These are phyloP conservation scores for Priceomyces carsonii DNA, from an alignment of 805 yeast genomes.

Conservation along the genomic window DNA sequence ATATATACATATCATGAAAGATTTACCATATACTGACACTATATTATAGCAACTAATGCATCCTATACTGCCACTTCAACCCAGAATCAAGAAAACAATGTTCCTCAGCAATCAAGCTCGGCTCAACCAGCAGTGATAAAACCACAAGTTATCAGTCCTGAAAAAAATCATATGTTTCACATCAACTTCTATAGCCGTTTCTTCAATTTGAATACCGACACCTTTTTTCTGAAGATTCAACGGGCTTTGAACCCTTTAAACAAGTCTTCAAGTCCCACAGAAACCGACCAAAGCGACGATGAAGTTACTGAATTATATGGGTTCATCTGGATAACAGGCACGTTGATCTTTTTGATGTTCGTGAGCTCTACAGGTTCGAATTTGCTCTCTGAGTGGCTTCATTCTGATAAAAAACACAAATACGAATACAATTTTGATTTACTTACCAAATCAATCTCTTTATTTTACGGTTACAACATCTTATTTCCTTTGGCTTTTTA, in stretches of 20 bases:
- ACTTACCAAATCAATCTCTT: slow-evolving; percentile 64
- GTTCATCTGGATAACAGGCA: slow-evolving; percentile 86
- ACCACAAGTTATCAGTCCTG: slow-evolving; percentile 24
- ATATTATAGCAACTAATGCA: too few species aligned
- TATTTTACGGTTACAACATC: slow-evolving; percentile 77
- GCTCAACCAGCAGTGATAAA: slow-evolving; percentile 17
- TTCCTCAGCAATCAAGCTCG: not conserved
- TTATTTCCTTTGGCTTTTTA: slow-evolving; percentile 61
- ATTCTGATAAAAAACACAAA: slow-evolving; percentile 39
- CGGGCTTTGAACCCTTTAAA: slow-evolving; percentile 59
- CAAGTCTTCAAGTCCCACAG: slow-evolving; percentile 7
- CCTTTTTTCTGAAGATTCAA: slow-evolving; percentile 55
- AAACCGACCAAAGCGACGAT: slow-evolving; percentile 28
- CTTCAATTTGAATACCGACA: slow-evolving; percentile 68
- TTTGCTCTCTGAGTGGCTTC: slow-evolving; percentile 56
- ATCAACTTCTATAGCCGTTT: slow-evolving; percentile 61
- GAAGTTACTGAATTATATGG: slow-evolving; percentile 74
- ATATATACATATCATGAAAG: too few species aligned
- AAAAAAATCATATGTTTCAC: slow-evolving; percentile 48
- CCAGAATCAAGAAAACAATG: too few species aligned
- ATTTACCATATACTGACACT: too few species aligned
- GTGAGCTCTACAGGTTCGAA: slow-evolving; percentile 73
- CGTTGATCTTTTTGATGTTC: slow-evolving; percentile 72
- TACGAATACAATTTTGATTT: slow-evolving; percentile 62
- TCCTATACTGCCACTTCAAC: too few species aligned